phyloP scores from a whole-genome alignment of 495 filamentous ascomycete species.

The Podospora didyma region DNA sequence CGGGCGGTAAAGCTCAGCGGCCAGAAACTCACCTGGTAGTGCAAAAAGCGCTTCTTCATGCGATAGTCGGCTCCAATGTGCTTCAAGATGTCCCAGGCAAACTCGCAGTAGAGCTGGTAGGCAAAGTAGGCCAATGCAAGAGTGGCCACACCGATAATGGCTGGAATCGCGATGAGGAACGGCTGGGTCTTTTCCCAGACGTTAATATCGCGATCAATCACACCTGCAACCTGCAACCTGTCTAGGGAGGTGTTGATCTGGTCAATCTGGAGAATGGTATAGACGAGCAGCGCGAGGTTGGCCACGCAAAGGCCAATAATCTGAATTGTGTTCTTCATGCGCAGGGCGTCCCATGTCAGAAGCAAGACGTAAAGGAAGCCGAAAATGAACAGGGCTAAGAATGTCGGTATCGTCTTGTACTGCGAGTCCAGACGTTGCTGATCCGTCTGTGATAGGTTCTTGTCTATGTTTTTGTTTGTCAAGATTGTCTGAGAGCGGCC shows the following conservation, averaged over 20 bases:
- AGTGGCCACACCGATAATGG: constrained; percentile 73
- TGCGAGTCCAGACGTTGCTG: constrained; percentile 28
- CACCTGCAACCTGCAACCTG: constrained; percentile 33
- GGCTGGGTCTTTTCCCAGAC: constrained; percentile 68
- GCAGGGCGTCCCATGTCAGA: constrained; percentile 87
- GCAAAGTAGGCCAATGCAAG: constrained; percentile 69
- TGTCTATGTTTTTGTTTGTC: neutral
- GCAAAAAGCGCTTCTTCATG: constrained; percentile 93
- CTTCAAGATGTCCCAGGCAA: constrained; percentile 99
- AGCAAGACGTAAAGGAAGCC: constrained; percentile 89
- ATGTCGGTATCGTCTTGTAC: constrained; percentile 75
- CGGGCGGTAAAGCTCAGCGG: neutral
- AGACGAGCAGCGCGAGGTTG: constrained; percentile 85
- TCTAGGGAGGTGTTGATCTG: constrained; percentile 73
- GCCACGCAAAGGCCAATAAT: constrained; percentile 91
- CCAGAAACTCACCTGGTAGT: constrained; percentile 73
- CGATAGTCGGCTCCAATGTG: constrained; percentile 96
- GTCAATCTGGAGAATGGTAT: constrained; percentile 85
- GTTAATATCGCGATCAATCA: constrained; percentile 25
- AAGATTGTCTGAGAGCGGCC: constrained; percentile 59
- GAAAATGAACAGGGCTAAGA: constrained; percentile 95
- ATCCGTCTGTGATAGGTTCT: no score
- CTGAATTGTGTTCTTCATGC: constrained; percentile 97
- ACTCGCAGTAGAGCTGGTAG: constrained; percentile 96
- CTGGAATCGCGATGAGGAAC: constrained; percentile 80